These are phyloP conservation scores for Microcyclospora tardicrescens DNA, from an alignment of 2,329 filamentous ascomycete species.

Conservation along the genomic window DNA sequence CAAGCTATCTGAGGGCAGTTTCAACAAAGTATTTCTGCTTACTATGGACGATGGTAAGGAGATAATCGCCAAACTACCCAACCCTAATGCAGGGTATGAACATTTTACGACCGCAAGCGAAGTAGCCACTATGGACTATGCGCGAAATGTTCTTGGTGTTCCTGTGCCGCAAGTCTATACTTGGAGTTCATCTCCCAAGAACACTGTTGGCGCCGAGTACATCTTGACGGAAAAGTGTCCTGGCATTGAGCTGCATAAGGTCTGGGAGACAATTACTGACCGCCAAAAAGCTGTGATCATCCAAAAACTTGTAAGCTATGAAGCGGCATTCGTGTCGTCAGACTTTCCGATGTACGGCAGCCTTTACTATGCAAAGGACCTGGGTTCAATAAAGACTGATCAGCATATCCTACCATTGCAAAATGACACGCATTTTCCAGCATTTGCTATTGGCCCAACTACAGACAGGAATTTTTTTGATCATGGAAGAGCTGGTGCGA, in stretches of 20 bases:
- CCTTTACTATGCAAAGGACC: constrained; percentile 24
- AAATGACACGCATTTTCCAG: not conserved
- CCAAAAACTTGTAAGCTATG: constrained; percentile 4
- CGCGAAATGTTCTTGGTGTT: constrained; percentile 7
- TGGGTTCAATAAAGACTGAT: constrained; percentile 2
- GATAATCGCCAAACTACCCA: constrained; percentile 7
- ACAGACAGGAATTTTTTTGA: constrained; percentile 23
- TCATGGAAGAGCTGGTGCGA: constrained; percentile 15
- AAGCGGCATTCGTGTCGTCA: constrained; percentile 15
- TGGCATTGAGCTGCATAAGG: constrained; percentile 21
- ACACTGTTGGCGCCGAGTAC: constrained; percentile 12
- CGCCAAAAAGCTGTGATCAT: no score
- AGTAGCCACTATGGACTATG: constrained; percentile 27
- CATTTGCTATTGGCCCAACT: constrained; percentile 28
- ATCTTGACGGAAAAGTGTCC: constrained; percentile 16
- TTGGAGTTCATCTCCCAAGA: constrained; percentile 7
- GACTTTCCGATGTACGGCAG: constrained; percentile 19
- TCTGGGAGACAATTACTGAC: constrained; percentile 18
- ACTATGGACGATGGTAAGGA: constrained; percentile 13
- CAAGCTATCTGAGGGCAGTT: constrained; percentile 18
- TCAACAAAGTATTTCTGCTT: constrained; percentile 17
- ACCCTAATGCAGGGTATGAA: constrained; percentile 8
- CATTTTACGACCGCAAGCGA: constrained; percentile 26
- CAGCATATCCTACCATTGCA: no score
- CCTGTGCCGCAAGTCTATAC: constrained; percentile 12